Evolutionary conservation across 768 basidiomycete genomes (phyloP), one percentile per base, ranked within the genome.

Genomic region (Naganishia randhawae): DNA sequence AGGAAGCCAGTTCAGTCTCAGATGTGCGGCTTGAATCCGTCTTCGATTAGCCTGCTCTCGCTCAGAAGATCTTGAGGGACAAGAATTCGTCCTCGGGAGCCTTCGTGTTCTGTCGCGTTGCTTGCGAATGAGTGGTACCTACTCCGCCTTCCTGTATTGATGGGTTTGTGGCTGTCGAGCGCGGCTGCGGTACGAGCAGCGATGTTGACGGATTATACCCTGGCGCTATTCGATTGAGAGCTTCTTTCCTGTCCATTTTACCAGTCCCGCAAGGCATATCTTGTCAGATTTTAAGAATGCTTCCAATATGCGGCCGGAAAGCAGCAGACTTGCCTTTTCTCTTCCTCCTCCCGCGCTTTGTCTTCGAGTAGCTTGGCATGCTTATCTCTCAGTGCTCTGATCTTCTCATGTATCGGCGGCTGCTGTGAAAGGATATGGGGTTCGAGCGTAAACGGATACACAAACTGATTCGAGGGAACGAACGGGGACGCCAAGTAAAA

Each of bases 371-470:
- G 86, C 0, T 86, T 85, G 55, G 90, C 87, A 51, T 90, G 86
- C 10, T 88, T 85, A 0, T 86, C 83, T 2, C 85, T 80, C 69
- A 90, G 85, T 0, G 88, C 83, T 0, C 87, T 83, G 41, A 91
- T 84, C 0, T 88, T 87, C 3, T 83, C 80, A 53, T 87, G 83
- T 1, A 91, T 87, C 25, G 69, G 51, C 90, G 84, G 0, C 89
- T 86, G 75, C 90, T 90, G 45, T 91, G 81, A 1, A 86, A 94
- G 79, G 71, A 92, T 83, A 76, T 95, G 93, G 0, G 87, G 85
- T 75, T 98, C 95, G 62, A 98, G 85, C 3, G 92, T 89, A 83
- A 92, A 97, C 1, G 95, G 94, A 75, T 97, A 98, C 50, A 90
- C 95, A 74, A 97, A 96, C 94, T 98, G 77, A 6, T 25, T 10